Base-by-base conservation (phyloP, 495 filamentous ascomycete genomes). In the Parachaetomium inaequale region DNA sequence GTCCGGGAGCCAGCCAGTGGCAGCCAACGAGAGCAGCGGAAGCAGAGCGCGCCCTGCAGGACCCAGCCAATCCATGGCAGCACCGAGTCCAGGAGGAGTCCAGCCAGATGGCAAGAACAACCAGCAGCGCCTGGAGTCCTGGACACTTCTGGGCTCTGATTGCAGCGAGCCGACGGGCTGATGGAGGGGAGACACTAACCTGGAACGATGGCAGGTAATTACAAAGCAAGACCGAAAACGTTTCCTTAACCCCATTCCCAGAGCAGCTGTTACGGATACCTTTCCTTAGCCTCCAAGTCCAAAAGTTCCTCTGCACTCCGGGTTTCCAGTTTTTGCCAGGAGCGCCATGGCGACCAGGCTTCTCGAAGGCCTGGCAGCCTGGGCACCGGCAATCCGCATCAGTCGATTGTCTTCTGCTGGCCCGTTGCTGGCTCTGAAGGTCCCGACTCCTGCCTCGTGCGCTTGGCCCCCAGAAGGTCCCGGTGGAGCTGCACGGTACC, bases 401-500 rank as follows among this genome's bases (percentile, higher is more conserved):
- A 36, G 8, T 12, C 4, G 8, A 11, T 12, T 40, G 12, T 5
- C 36, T 19, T 46, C 42, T 46, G 19, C 42, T 46, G 42, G 42
- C 42, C 42, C 36, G 36, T 15, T 40, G 17, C 42, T 25, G 21
- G 45, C 45, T 25, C 45, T 21, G 3, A 21, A 49, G n/a, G n/a
- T 49, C 38, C 12, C 12, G 45, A 26, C n/a, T 46, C 42, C 6
- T 17, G 19, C 19, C 19, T 2, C 15, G 45, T 25, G 23, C 45
- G 10, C 11, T 25, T 46, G 43, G 43, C 21, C 5, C 8, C 26
- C 28, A 59, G 14, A 34, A 59, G 19, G 57, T 8, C 12, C 26
- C 29, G 59, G 34, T 23, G 40, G 40, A 58, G 57, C 38, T 47
- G 23, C 53, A 68, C 66, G 52, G 63, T 70, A 38, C 11, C 40